phyloP scores from a whole-genome alignment of 108 stramenopile genomes.

The Hondaea fermentalgiana region DNA sequence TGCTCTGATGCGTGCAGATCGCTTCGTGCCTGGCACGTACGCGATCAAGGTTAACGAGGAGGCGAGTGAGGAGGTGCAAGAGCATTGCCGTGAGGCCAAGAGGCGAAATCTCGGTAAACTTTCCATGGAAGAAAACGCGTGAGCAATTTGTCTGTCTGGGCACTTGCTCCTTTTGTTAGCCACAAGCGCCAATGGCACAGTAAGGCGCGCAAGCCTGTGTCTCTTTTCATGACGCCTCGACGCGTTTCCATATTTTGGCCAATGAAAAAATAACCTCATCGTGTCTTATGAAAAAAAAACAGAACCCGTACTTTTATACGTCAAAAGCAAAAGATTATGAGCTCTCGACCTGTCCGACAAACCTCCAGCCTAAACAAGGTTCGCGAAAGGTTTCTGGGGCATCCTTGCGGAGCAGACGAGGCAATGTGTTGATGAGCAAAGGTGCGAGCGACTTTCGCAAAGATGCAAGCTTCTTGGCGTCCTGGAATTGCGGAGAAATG shows the following conservation, averaged over 20 bases:
- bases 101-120: background rate
- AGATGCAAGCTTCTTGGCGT: background rate
- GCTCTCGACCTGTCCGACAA: background rate
- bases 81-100: background rate
- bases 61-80: background rate
- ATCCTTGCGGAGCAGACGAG: background rate
- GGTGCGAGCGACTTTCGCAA: background rate
- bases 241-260: too few species aligned
- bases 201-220: too few species aligned
- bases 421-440: background rate
- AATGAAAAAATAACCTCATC: too few species aligned
- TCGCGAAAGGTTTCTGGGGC: background rate
- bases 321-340: too few species aligned
- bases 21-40: background rate
- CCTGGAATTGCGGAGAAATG: conserved; percentile 1
- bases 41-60: background rate
- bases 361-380: background rate
- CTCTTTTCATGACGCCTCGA: too few species aligned
- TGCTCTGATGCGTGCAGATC: background rate
- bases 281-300: too few species aligned
- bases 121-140: conserved; percentile 4
- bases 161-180: too few species aligned
- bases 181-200: too few species aligned
- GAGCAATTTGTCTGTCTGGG: too few species aligned
- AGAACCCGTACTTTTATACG: too few species aligned